Base-by-base conservation (phyloP, 2,329 filamentous ascomycete species). In the Stagonosporopsis chrysanthemi region DNA sequence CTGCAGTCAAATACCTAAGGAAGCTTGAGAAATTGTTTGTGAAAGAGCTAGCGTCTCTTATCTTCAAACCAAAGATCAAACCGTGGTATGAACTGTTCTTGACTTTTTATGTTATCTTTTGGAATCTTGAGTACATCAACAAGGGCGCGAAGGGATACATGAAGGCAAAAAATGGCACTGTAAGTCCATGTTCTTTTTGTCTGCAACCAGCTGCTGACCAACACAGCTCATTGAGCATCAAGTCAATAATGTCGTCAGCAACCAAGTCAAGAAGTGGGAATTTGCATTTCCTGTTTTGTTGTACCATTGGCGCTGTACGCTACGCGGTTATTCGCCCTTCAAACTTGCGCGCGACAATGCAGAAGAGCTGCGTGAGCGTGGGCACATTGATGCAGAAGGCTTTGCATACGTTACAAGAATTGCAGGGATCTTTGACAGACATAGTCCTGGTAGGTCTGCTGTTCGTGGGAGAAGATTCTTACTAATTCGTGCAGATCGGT, bases 81-180 rank as follows among this genome's bases (percentile, higher is more conserved):
- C 73, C 73, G 2, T 77, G 73, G 73, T 76, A 75, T 39, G 73
- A 75, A 41, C 53, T 77, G 12, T 74, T 73, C 45, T 41, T 77
- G 41, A 65, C 72, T 6, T 70, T 75, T 14, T 75, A 74, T 51
- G 68, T 77, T 15, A 62, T 76, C 11, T 67, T 74, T 41, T 75
- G 66, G 66, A 75, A 76, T 41, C 67, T 77, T 9, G 71, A 75
- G 23, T 77, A 74, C 58, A 74, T 77, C 19, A 67, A 72, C 41
- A 62, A 63, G 7, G 68, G 72, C 23, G 74, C 73, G 4, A 62
- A 70, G 44, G 65, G 67, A 14, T 77, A 76, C 52, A 74, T 75
- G 40, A 66, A 62, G 33, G 71, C 71, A 1, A 76, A 76, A 31
- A 71, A 68, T 42, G 68, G 70, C 24, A 76, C 73, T 2, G 74